Evolutionary conservation across 176 grass and related monocot species (phyloP).

Genomic region (Raddia distichophylla): DNA sequence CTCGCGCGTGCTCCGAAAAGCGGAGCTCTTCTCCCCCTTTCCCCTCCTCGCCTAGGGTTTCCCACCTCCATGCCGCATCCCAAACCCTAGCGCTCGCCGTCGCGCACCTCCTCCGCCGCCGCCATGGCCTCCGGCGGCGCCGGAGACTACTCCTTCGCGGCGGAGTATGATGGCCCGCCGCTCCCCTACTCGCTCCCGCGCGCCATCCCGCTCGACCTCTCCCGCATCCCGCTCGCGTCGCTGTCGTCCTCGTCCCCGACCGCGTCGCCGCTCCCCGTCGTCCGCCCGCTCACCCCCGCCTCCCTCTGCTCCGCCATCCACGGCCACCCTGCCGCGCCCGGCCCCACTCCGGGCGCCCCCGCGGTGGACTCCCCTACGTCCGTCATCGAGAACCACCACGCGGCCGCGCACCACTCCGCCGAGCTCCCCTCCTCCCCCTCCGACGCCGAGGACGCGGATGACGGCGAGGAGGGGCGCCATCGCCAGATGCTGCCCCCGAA

Average conservation of each 20-base stretch:
- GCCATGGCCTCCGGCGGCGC: not conserved
- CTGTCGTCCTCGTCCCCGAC: conserved; percentile 44
- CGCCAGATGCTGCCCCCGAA: not conserved
- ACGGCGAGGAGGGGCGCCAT: not conserved
- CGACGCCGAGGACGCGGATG: conserved; percentile 36
- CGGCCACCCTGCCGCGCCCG: not conserved
- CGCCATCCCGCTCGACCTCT: conserved; percentile 83
- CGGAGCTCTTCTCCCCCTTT: not conserved
- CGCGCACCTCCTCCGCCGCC: not conserved
- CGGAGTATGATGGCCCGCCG: conserved; percentile 89
- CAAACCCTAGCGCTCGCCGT: conserved; percentile 15
- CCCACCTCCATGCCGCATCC: conserved; percentile 38
- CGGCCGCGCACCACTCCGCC: conserved; percentile 66
- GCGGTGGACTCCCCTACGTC: conserved; percentile 74
- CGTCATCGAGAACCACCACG: conserved; percentile 86
- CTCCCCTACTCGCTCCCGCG: conserved; percentile 78
- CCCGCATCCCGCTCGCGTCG: conserved; percentile 78
- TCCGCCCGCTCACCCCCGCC: conserved; percentile 71
- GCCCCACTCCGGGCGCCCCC: not conserved
- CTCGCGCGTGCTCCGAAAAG: conserved; percentile 56
- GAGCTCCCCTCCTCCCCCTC: conserved; percentile 67
- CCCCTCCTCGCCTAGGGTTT: conserved; percentile 55
- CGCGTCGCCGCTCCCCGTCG: conserved; percentile 66
- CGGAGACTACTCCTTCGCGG: conserved; percentile 81
- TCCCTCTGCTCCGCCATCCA: conserved; percentile 49